Evolutionary conservation across 2,329 filamentous ascomycete species (phyloP), one percentile per base, ranked within the genome.

Genomic region (Aspergillus spinulosporus): DNA sequence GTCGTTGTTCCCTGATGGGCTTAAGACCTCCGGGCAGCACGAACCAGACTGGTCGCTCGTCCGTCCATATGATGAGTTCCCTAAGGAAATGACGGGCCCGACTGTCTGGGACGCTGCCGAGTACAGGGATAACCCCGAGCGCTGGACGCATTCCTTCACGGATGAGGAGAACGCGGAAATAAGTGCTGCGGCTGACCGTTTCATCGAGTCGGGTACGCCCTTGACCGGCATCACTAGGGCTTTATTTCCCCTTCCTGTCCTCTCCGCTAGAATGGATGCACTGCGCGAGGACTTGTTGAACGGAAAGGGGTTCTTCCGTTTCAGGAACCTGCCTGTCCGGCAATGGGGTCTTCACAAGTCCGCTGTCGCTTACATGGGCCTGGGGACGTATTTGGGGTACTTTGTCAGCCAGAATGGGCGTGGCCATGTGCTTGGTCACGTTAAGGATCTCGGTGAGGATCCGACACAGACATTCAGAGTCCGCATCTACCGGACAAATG

Each of bases 401-500:
- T 93, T 94, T 61, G 85, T 96, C 40, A 89, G 85, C 26, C 92
- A 96, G 69, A 96, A 96, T 76, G 86, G 87, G 14, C 84, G 85
- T 14, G 91, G 91, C 44, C 91, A 95, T 74, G 89, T 95, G 7
- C 83, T 96, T 1, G 91, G 91, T 5, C 91, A 96, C 72, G 91
- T 95, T 65, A 93, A 95, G 76, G 91, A 95, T 74, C 82, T 94
- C 3, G 89, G 90, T 45, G 91, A 92, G 63, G 90, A 95, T 71
- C 81, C 88, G 28, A 84, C 81, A 3, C 87, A 92, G 75, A 95
- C 91, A 66, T 88, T 95, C 76, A 88, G 87, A 65, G 90, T 96
- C 59, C 87, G 92, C 65, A 96, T 96, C 74, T 96, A 96, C 78
- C 84, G 92, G 61, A 96, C 92, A 2, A 90, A 91, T 61, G 91